Conservation (phyloP, 768 basidiomycete genomes). For the Macrolepiota dolichaula region DNA sequence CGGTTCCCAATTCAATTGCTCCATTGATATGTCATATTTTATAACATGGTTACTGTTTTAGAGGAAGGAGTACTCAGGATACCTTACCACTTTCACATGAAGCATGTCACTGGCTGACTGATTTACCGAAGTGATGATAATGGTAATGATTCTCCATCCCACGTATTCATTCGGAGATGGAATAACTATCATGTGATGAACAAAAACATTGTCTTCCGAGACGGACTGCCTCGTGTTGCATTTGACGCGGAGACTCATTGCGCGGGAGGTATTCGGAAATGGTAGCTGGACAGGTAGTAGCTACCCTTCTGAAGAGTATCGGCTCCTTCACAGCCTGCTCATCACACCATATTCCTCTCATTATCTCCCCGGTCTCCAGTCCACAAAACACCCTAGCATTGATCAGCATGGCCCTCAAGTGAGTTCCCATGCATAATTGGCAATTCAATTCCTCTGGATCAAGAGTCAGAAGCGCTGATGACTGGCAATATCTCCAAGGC, state of each 20-base stretch:
- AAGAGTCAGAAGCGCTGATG: background rate
- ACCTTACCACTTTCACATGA: too few relatives aligned
- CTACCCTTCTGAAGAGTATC: background rate
- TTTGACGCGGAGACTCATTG: conserved; percentile 12
- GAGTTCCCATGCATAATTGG: conserved; percentile 1
- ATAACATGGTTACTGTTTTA: too few relatives aligned
- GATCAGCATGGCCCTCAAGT: conserved; percentile 6
- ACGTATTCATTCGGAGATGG: conserved; percentile 8
- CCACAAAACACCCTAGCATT: background rate
- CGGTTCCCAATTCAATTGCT: too few relatives aligned
- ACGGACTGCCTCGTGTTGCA: background rate
- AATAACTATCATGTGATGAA: conserved; percentile 9
- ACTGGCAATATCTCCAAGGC: conserved; percentile 21
- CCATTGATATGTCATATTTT: too few relatives aligned
- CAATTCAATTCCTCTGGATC: background rate
- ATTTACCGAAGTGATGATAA: too few relatives aligned
- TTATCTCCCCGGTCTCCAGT: background rate
- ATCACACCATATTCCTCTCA: background rate
- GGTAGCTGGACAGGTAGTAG: background rate
- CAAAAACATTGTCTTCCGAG: background rate
- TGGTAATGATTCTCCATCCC: too few relatives aligned
- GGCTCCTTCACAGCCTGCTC: background rate
- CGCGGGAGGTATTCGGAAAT: background rate
- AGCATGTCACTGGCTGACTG: too few relatives aligned
- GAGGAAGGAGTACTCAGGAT: too few relatives aligned